Percentiles rank a stretch among this genome's conserved stretches.
These are phyloP conservation scores for Aspergillus alliaceus DNA, from an alignment of 2,329 filamentous ascomycete species.

Conservation along the genomic window DNA sequence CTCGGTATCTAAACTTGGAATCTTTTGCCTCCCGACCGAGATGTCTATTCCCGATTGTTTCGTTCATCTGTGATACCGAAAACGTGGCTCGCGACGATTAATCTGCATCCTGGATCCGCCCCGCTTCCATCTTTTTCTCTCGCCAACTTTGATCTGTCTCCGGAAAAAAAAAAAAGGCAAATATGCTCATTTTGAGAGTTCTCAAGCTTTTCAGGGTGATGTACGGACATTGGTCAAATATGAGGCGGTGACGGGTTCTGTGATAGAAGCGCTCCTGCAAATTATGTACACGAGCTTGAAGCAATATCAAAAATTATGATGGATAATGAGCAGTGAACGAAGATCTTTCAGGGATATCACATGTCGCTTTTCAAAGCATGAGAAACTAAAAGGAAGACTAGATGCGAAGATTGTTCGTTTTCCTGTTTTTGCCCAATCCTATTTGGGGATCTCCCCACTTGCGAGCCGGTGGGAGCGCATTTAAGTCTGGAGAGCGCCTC, in stretches of 20 bases:
- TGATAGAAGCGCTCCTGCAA: constrained; percentile 16
- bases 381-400: neutral
- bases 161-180: constrained; percentile 1
- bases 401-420: neutral
- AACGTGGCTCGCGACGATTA: constrained; percentile 18
- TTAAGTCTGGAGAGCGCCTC: neutral
- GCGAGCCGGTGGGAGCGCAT: too few relatives aligned
- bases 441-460: too few relatives aligned
- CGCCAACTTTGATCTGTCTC: constrained; percentile 3
- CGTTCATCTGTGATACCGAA: constrained; percentile 30
- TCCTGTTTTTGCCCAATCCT: too few relatives aligned
- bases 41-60: constrained; percentile 27
- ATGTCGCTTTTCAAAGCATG: neutral
- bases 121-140: constrained; percentile 11
- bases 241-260: constrained; percentile 12
- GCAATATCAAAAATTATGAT: constrained; percentile 25
- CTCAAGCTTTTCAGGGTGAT: constrained; percentile 1
- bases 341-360: neutral
- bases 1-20: constrained; percentile 82
- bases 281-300: constrained; percentile 24
- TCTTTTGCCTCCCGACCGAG: constrained; percentile 46
- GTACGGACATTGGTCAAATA: constrained; percentile 3
- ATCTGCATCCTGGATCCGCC: constrained; percentile 19
- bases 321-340: constrained; percentile 22
- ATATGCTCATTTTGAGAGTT: constrained; percentile 3